These are phyloP conservation scores for Arachis stenosperma DNA, from an alignment of 306 rosid species.

Conservation along the genomic window DNA sequence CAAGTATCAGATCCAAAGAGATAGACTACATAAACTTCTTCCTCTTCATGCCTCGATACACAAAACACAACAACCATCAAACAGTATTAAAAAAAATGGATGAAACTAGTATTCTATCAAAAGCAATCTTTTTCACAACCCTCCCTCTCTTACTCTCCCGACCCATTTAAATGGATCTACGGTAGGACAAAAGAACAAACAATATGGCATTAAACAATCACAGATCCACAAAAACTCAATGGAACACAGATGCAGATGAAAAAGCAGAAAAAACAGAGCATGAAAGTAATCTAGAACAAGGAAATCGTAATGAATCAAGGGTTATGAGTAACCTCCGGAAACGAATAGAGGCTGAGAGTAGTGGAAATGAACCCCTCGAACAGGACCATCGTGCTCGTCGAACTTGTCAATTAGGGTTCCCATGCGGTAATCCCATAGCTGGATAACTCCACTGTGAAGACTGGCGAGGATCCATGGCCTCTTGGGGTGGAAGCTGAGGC, in stretches of 20 bases:
- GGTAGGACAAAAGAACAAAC: neutral
- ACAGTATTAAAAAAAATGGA: neutral
- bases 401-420: conserved; percentile 96
- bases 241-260: neutral
- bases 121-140: neutral
- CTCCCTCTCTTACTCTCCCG: no score
- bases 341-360: conserved; percentile 90
- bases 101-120: neutral
- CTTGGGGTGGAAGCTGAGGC: conserved; percentile 89
- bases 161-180: neutral
- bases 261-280: neutral
- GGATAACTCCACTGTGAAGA: conserved; percentile 98
- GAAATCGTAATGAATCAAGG: neutral
- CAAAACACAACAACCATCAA: neutral
- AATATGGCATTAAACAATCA: neutral
- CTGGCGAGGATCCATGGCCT: conserved; percentile 98
- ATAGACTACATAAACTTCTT: neutral
- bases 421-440: conserved; percentile 99
- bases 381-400: conserved; percentile 98
- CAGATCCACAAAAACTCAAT: neutral
- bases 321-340: conserved; percentile 70
- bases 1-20: conserved; percentile 28
- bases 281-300: neutral
- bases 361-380: conserved; percentile 96
- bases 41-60: neutral